phyloP scores from a whole-genome alignment of 1,284 basidiomycete genomes.

The Trametes versicolor region DNA sequence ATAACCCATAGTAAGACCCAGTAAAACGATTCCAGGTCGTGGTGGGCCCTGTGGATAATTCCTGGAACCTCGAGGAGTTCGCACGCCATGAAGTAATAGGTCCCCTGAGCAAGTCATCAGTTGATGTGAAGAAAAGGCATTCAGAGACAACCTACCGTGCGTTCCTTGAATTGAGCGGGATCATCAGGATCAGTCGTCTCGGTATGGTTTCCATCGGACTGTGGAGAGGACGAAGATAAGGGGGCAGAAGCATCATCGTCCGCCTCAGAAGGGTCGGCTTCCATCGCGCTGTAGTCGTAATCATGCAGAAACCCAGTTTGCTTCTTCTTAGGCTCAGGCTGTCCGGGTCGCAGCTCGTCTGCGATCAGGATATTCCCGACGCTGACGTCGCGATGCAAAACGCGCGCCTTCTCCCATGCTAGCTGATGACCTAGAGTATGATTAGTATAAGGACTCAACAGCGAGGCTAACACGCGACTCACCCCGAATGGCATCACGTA shows the following conservation, averaged over 20 bases:
- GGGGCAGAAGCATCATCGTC: not conserved
- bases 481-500: slow-evolving; percentile 32
- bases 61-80: not conserved
- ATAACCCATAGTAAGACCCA: slow-evolving; percentile 31
- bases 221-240: too few relatives aligned
- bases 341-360: slow-evolving; percentile 4
- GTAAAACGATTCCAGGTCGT: slow-evolving; percentile 30
- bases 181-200: not conserved
- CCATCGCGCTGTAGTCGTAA: slow-evolving; percentile 29
- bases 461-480: too few relatives aligned
- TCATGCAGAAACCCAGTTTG: slow-evolving; percentile 29
- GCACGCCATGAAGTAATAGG: slow-evolving; percentile 22
- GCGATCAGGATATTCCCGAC: slow-evolving; percentile 31
- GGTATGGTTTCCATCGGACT: not conserved
- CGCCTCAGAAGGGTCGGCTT: not conserved
- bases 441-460: not conserved
- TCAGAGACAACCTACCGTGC: not conserved
- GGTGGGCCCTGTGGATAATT: slow-evolving; percentile 13
- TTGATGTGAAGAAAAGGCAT: not conserved
- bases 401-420: slow-evolving; percentile 14
- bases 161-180: not conserved
- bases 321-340: too few relatives aligned
- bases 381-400: slow-evolving; percentile 33
- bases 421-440: slow-evolving; percentile 10
- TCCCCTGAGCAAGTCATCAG: slow-evolving; percentile 9